phyloP scores from a whole-genome alignment of 352 stramenopile species.

The Pythium rhizo-oryzae region DNA sequence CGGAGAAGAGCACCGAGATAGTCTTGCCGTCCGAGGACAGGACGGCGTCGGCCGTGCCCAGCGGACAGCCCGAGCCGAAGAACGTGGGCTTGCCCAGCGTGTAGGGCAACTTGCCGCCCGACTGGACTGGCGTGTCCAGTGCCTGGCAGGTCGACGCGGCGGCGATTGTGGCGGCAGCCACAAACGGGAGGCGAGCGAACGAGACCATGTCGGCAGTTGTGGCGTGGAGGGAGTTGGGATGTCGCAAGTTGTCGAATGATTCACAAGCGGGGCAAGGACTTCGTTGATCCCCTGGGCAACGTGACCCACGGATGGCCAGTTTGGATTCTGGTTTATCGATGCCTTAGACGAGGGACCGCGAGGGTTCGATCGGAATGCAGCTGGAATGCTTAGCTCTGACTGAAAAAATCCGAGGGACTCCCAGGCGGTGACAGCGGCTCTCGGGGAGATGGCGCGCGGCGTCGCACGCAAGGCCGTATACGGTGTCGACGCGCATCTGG shows the following conservation, averaged over 20 bases:
- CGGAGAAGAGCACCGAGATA: constrained; percentile 40
- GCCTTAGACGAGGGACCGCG: too few species aligned
- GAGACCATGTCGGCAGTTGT: neutral
- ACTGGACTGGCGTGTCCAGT: neutral
- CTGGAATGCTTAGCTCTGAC: too few species aligned
- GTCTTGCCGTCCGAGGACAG: constrained; percentile 31
- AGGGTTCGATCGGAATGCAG: too few species aligned
- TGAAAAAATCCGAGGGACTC: too few species aligned
- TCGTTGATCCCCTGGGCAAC: neutral
- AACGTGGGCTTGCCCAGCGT: constrained; percentile 30
- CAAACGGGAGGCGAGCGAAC: neutral
- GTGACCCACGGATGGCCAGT: neutral
- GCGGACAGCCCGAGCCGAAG: constrained; percentile 35
- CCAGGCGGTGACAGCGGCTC: too few species aligned
- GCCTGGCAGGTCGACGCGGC: neutral
- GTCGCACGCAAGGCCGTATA: neutral
- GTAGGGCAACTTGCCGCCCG: neutral
- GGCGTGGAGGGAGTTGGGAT: neutral
- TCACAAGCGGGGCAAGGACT: neutral
- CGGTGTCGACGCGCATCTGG: neutral
- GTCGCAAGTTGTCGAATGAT: neutral
- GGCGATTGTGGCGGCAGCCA: neutral
- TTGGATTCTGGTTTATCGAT: neutral
- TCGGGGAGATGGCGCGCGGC: too few species aligned
- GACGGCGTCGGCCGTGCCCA: constrained; percentile 26